These are phyloP conservation scores for Colletotrichum sp. DNA, from an alignment of 2,329 filamentous ascomycete species.

Conservation along the genomic window DNA sequence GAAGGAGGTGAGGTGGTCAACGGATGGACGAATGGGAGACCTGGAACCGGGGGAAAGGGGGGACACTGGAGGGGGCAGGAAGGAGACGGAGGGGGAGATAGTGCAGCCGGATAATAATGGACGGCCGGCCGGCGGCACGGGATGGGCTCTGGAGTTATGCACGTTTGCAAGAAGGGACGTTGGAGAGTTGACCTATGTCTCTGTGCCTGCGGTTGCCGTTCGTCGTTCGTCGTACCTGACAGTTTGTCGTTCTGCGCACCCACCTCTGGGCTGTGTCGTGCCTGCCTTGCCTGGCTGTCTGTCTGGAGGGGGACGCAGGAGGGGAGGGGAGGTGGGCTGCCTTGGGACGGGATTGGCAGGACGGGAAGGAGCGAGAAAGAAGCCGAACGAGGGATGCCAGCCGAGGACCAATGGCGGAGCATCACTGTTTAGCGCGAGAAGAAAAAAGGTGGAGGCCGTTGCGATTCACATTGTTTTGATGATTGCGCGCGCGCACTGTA, in stretches of 20 bases:
- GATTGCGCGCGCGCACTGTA: conserved; percentile 6
- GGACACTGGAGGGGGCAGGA: too few species aligned
- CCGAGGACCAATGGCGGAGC: not conserved
- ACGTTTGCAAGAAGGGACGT: not conserved
- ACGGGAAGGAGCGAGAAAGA: conserved; percentile 3
- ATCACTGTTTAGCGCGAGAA: not conserved
- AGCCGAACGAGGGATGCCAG: not conserved
- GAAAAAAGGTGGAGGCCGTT: not conserved
- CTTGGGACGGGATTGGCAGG: not conserved
- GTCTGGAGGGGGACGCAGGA: not conserved
- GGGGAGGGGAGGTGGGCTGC: not conserved
- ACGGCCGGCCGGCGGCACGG: not conserved
- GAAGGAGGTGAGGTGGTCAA: not conserved
- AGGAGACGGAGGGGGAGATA: not conserved
- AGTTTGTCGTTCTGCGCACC: not conserved
- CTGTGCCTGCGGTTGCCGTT: not conserved
- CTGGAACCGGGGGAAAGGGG: not conserved
- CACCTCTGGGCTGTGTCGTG: not conserved
- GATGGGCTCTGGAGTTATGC: not conserved
- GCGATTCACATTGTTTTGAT: not conserved
- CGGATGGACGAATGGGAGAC: not conserved
- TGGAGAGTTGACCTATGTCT: not conserved
- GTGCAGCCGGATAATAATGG: not conserved
- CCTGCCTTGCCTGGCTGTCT: not conserved
- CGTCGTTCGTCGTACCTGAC: not conserved